A percentile compares a stretch with the other conserved stretches of the same genome.
phyloP scores from a whole-genome alignment of 805 yeast species.

The Babjeviella inositovora region DNA sequence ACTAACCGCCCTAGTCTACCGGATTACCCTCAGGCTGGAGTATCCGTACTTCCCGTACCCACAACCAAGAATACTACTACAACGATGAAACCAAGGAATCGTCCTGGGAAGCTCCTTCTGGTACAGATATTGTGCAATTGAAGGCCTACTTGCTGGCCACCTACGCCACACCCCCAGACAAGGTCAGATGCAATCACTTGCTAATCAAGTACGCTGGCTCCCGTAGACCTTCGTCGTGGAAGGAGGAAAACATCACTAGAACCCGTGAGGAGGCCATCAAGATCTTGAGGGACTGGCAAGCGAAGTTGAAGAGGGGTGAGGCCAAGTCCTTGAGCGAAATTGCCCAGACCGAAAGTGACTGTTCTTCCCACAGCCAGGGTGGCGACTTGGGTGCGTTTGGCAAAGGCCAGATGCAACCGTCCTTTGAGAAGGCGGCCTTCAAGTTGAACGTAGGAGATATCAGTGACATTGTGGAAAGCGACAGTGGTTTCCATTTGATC shows the following conservation, averaged over 20 bases:
- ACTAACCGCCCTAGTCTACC: conserved; percentile 20
- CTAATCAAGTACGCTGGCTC: conserved; percentile 71
- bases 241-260: conserved; percentile 57
- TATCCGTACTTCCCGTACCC: conserved; percentile 60
- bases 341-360: conserved; percentile 77
- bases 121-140: conserved; percentile 49
- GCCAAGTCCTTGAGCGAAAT: conserved; percentile 50
- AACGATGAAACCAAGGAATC: conserved; percentile 58
- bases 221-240: conserved; percentile 89
- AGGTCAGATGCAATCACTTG: conserved; percentile 70
- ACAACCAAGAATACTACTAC: conserved; percentile 72
- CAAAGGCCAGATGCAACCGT: conserved; percentile 89
- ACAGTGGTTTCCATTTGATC: conserved; percentile 81
- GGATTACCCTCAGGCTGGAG: conserved; percentile 88
- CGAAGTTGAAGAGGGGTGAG: conserved; percentile 47
- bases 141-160: conserved; percentile 32
- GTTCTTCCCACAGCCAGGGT: conserved; percentile 70
- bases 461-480: conserved; percentile 73
- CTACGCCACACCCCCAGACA: conserved; percentile 33
- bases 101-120: conserved; percentile 84
- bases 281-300: conserved; percentile 38
- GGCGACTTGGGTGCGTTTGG: conserved; percentile 90
- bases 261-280: conserved; percentile 73
- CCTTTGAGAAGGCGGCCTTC: conserved; percentile 82
- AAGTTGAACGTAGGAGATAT: conserved; percentile 69